These are phyloP conservation scores for Aspergillus nomiae DNA, from an alignment of 2,329 filamentous ascomycete genomes.

Conservation along the genomic window DNA sequence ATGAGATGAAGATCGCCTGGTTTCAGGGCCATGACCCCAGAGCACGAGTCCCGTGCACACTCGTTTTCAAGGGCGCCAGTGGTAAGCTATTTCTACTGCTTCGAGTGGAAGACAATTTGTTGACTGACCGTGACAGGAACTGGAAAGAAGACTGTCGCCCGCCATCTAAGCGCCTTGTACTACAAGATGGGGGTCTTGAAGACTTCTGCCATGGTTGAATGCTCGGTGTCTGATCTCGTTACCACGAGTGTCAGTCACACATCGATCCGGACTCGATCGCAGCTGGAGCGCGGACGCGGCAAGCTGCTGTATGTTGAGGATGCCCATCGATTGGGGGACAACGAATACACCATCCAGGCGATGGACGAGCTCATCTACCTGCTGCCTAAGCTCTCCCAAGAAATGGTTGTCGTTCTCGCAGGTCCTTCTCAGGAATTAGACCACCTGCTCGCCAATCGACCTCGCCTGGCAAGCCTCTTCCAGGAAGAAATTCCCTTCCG, in stretches of 20 bases:
- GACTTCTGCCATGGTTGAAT: conserved; percentile 16
- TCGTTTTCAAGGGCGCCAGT: conserved; percentile 25
- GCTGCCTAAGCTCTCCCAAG: conserved; percentile 14
- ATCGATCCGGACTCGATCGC: conserved; percentile 13
- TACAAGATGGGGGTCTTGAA: conserved; percentile 25
- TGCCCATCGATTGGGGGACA: conserved; percentile 20
- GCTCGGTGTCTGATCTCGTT: conserved; percentile 19
- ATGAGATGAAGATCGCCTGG: conserved; percentile 24
- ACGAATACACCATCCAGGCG: conserved; percentile 11
- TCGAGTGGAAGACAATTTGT: background rate
- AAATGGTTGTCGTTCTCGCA: conserved; percentile 22
- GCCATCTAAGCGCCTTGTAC: conserved; percentile 19
- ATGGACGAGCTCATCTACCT: conserved; percentile 22
- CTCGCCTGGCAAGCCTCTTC: conserved; percentile 20
- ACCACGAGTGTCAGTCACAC: conserved; percentile 6
- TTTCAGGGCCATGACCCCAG: conserved; percentile 17
- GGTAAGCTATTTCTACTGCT: conserved; percentile 6
- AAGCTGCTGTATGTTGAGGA: conserved; percentile 22
- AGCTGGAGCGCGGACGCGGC: conserved; percentile 17
- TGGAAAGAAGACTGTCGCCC: conserved; percentile 20
- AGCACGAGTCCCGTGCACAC: conserved; percentile 13
- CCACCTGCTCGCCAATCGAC: conserved; percentile 19
- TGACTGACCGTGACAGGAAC: conserved; percentile 9
- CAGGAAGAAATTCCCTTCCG: conserved; percentile 24
- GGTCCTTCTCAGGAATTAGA: conserved; percentile 21